Evolutionary conservation across 2,329 filamentous ascomycete genomes (phyloP).

Genomic region (Talaromyces albobiverticillius): DNA sequence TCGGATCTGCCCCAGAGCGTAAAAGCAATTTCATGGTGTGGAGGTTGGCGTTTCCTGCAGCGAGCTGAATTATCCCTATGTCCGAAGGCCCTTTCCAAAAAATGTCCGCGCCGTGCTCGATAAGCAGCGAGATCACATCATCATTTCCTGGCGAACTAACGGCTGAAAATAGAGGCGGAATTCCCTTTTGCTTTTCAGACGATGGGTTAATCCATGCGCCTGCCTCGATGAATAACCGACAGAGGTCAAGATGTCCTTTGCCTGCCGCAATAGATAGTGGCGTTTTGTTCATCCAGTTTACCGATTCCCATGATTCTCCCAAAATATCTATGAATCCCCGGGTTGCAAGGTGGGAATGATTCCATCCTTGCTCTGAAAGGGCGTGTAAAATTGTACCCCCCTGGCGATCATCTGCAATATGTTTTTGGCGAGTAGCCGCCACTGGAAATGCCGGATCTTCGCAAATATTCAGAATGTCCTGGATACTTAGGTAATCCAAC

Average conservation of each 20-base stretch:
- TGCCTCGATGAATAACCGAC: background rate
- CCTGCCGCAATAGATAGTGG: background rate
- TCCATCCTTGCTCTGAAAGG: background rate
- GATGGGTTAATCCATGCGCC: background rate
- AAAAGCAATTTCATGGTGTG: background rate
- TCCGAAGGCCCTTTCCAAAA: background rate
- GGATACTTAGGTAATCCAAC: background rate
- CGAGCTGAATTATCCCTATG: background rate
- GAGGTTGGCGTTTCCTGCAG: background rate
- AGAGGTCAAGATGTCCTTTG: background rate
- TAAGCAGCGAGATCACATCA: background rate
- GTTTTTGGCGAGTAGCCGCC: background rate
- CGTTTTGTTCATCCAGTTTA: background rate
- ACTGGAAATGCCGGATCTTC: conserved; percentile 1
- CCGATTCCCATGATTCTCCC: background rate
- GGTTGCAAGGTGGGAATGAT: background rate
- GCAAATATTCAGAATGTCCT: background rate
- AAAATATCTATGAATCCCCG: background rate
- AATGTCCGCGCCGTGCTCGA: background rate
- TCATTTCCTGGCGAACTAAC: background rate
- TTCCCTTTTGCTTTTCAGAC: background rate
- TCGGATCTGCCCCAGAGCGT: background rate
- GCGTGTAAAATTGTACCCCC: background rate
- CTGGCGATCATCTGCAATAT: background rate
- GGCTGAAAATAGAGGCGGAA: background rate